These are phyloP conservation scores for Nicotiana benthamiana DNA, from an alignment of 257 asterid genomes.

Conservation along the genomic window DNA sequence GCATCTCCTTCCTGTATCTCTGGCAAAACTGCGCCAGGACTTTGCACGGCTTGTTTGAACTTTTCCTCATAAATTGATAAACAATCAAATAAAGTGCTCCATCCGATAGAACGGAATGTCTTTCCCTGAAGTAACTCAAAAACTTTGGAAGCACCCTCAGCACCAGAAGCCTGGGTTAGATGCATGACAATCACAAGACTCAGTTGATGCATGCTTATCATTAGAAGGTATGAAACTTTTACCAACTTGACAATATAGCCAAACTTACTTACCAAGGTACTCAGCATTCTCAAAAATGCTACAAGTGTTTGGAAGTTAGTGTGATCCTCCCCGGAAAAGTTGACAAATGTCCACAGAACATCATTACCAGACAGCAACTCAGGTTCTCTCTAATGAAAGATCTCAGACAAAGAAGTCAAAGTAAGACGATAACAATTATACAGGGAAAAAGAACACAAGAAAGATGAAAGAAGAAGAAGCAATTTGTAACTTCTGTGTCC, in stretches of 20 bases:
- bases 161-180: constrained; percentile 64
- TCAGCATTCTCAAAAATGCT: constrained; percentile 88
- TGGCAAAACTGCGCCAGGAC: constrained; percentile 66
- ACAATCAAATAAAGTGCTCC: constrained; percentile 87
- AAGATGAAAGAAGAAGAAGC: neutral
- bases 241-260: neutral
- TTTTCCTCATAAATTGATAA: constrained; percentile 80
- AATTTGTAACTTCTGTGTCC: neutral
- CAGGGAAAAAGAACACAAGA: neutral
- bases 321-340: constrained; percentile 95
- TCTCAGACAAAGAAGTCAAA: constrained; percentile 8
- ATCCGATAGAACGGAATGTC: constrained; percentile 76
- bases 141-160: constrained; percentile 85
- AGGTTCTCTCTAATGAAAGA: constrained; percentile 69
- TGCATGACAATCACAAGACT: constrained; percentile 26
- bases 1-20: constrained; percentile 97
- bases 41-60: constrained; percentile 77
- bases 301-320: constrained; percentile 83
- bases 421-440: neutral
- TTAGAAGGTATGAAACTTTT: neutral
- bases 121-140: constrained; percentile 91
- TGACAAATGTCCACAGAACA: constrained; percentile 93
- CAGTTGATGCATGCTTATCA: neutral
- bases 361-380: constrained; percentile 87
- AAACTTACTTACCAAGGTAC: constrained; percentile 67